A percentile compares a stretch with the other conserved stretches of the same genome.
Evolutionary conservation across 768 basidiomycete species (phyloP).

Genomic region (Mycena alexandri): DNA sequence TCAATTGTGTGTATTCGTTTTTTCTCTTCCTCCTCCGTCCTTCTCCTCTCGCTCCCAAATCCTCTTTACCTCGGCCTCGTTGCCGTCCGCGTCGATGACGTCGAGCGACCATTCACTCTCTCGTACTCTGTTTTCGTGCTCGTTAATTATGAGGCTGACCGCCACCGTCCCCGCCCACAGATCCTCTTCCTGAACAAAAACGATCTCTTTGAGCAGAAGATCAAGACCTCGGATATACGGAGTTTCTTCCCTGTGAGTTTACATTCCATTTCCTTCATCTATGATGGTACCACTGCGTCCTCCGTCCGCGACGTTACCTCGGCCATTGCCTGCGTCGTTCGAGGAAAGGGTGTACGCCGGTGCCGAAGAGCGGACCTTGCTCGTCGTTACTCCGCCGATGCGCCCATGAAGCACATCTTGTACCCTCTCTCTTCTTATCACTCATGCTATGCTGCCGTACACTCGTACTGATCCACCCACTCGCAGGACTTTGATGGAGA

Average conservation of each 20-base stretch:
- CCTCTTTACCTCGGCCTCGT: too few species aligned
- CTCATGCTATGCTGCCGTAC: constrained; percentile 3
- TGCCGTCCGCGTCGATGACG: too few species aligned
- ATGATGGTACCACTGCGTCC: too few species aligned
- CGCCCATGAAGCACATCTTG: too few species aligned
- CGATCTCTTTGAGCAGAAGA: constrained; percentile 91
- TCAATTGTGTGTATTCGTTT: constrained; percentile 79
- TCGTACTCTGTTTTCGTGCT: too few species aligned
- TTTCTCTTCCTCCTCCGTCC: neutral
- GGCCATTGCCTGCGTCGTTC: too few species aligned
- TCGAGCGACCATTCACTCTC: too few species aligned
- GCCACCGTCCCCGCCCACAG: constrained; percentile 50
- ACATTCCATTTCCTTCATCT: neutral
- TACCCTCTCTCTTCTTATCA: too few species aligned
- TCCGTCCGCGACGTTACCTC: too few species aligned
- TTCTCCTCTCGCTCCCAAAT: neutral
- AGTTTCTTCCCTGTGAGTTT: constrained; percentile 85
- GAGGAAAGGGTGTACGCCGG: too few species aligned
- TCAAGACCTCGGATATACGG: constrained; percentile 84
- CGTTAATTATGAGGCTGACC: constrained; percentile 11
- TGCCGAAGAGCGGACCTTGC: neutral
- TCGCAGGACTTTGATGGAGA: constrained; percentile 87
- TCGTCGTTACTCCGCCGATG: too few species aligned
- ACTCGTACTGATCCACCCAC: constrained; percentile 13
- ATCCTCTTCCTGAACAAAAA: constrained; percentile 97